Conservation (phyloP, 2,329 filamentous ascomycete genomes). For the Alternaria brassicae region DNA sequence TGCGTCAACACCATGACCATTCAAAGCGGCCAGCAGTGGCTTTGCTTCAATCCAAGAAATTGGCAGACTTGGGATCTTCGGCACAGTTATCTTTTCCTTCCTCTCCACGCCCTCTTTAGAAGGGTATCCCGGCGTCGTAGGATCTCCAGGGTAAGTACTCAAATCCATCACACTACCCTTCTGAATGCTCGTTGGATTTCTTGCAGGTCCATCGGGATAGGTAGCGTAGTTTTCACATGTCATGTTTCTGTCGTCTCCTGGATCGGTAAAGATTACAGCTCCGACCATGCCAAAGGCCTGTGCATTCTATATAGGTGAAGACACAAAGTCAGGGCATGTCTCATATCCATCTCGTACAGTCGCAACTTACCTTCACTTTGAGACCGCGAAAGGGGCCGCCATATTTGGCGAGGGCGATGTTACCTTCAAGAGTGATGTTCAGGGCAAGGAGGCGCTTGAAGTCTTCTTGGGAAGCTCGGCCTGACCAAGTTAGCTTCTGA, state of each 20-base stretch:
- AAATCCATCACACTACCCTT: conserved; percentile 66
- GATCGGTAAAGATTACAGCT: conserved; percentile 54
- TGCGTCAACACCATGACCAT: conserved; percentile 74
- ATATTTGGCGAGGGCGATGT: conserved; percentile 56
- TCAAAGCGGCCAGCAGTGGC: conserved; percentile 81
- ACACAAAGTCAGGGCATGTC: no score
- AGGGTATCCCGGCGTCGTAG: conserved; percentile 67
- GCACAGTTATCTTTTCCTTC: conserved; percentile 62
- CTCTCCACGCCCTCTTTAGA: conserved; percentile 85
- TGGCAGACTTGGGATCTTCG: conserved; percentile 83
- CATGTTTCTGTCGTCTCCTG: conserved; percentile 49
- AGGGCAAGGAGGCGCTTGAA: conserved; percentile 52
- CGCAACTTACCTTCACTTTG: no score
- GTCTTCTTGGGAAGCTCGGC: conserved; percentile 50
- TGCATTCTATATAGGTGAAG: conserved; percentile 58
- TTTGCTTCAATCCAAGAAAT: conserved; percentile 83
- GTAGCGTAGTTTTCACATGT: conserved; percentile 43
- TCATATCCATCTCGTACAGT: no score
- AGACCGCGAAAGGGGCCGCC: conserved; percentile 55
- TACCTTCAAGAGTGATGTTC: conserved; percentile 54
- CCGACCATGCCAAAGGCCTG: conserved; percentile 54
- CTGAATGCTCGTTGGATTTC: conserved; percentile 54
- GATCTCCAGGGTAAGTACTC: conserved; percentile 57
- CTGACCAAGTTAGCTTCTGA: not conserved
- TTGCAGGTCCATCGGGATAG: conserved; percentile 31